Percentiles rank a stretch among this genome's conserved stretches.
These are phyloP conservation scores for Sporothrix inflata DNA, from an alignment of 2,329 filamentous ascomycete genomes.

Conservation along the genomic window DNA sequence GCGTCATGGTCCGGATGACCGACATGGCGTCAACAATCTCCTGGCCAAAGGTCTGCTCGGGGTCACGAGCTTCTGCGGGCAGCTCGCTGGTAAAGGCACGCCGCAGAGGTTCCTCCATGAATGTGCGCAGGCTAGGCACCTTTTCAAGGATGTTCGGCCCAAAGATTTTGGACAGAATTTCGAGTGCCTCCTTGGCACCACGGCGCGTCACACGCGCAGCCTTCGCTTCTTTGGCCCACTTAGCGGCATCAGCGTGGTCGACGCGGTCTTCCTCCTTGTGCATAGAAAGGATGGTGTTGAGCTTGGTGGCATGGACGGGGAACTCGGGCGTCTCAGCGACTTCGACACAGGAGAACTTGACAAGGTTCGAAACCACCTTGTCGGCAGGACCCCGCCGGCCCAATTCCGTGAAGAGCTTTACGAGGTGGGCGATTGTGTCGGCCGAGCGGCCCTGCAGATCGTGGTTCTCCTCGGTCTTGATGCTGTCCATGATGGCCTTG, in stretches of 20 bases:
- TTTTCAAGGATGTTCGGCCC: slow-evolving; percentile 76
- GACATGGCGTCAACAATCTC: slow-evolving; percentile 94
- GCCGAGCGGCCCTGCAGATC: slow-evolving; percentile 88
- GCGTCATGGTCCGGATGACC: slow-evolving; percentile 86
- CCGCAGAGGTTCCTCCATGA: slow-evolving; percentile 81
- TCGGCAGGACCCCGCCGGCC: slow-evolving; percentile 85
- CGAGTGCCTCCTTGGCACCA: slow-evolving; percentile 90
- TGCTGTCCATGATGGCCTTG: slow-evolving; percentile 97
- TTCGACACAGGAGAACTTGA: slow-evolving; percentile 97
- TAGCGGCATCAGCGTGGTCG: slow-evolving; percentile 87
- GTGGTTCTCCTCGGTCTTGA: slow-evolving; percentile 91
- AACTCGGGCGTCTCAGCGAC: slow-evolving; percentile 98
- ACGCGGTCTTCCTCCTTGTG: slow-evolving; percentile 96
- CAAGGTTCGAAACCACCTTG: slow-evolving; percentile 92
- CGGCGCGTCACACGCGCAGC: slow-evolving; percentile 87
- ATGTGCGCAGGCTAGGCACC: slow-evolving; percentile 76
- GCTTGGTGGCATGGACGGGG: slow-evolving; percentile 76
- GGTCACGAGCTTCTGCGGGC: slow-evolving; percentile 72
- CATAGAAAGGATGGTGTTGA: slow-evolving; percentile 83
- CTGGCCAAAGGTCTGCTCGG: slow-evolving; percentile 78
- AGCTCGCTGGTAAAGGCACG: slow-evolving; percentile 74
- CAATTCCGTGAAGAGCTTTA: slow-evolving; percentile 81
- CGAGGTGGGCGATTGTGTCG: slow-evolving; percentile 77
- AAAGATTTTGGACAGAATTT: slow-evolving; percentile 81
- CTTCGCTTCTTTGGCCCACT: slow-evolving; percentile 86